These are phyloP conservation scores for Globisporangium cystogenes DNA, from an alignment of 352 stramenopile genomes.

Conservation along the genomic window DNA sequence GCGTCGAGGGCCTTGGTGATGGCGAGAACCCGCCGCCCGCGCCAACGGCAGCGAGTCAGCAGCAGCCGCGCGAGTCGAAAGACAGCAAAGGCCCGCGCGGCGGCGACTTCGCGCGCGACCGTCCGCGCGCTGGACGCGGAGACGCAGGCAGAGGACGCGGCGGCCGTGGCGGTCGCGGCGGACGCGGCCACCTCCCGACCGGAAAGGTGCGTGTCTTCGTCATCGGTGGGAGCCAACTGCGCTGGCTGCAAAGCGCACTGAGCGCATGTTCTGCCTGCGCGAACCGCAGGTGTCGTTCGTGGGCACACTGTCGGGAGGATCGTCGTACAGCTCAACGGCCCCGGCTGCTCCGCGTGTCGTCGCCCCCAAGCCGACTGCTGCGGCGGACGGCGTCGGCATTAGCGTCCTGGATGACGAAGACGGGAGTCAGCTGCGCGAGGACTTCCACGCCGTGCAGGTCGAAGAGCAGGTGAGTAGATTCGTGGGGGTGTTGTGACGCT, in stretches of 20 bases:
- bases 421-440: constrained; percentile 28
- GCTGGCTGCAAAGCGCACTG: no score
- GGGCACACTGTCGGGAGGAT: constrained; percentile 72
- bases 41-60: neutral
- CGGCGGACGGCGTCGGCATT: constrained; percentile 76
- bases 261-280: no score
- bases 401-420: constrained; percentile 77
- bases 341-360: constrained; percentile 29
- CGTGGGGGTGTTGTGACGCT: no score
- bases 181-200: constrained; percentile 45
- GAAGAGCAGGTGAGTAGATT: constrained; percentile 50
- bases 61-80: constrained; percentile 8
- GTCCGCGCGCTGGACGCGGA: constrained; percentile 11
- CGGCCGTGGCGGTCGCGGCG: constrained; percentile 41
- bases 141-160: constrained; percentile 30
- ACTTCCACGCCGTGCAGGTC: constrained; percentile 49
- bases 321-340: constrained; percentile 56
- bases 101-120: constrained; percentile 38
- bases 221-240: neutral
- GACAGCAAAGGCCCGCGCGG: constrained; percentile 27
- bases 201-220: constrained; percentile 27
- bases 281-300: constrained; percentile 54
- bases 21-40: neutral
- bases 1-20: constrained; percentile 19
- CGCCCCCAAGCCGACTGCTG: constrained; percentile 37